Evolutionary conservation across 129 eudicot genomes (phyloP).

Genomic region (Cynara cardunculus): DNA sequence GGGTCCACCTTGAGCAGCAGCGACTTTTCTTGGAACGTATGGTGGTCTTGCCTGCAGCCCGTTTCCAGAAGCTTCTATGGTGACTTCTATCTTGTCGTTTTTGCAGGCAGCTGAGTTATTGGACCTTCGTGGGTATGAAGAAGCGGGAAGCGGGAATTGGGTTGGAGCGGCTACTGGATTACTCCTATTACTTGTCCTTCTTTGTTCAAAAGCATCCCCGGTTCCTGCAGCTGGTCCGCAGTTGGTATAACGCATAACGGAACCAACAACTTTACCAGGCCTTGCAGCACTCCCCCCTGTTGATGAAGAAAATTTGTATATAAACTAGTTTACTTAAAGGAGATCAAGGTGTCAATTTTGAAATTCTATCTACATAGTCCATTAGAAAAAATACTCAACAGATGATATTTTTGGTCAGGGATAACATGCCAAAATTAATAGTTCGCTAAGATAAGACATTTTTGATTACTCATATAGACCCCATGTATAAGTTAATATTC

Average conservation of each 20-base stretch:
- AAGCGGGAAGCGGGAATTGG: slow-evolving; percentile 62
- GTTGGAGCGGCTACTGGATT: slow-evolving; percentile 60
- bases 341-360: too few species aligned
- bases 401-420: too few species aligned
- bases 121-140: slow-evolving; percentile 72
- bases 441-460: not conserved
- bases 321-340: not conserved
- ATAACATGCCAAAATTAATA: too few species aligned
- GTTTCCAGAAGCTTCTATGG: slow-evolving; percentile 51
- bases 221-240: slow-evolving; percentile 50
- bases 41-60: slow-evolving; percentile 82
- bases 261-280: slow-evolving; percentile 82
- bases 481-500: not conserved
- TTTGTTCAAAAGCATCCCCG: slow-evolving; percentile 63
- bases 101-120: slow-evolving; percentile 48
- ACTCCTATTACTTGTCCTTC: slow-evolving; percentile 48
- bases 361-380: too few species aligned
- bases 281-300: slow-evolving; percentile 78
- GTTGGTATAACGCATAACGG: slow-evolving; percentile 61
- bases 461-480: too few species aligned
- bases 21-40: slow-evolving; percentile 69
- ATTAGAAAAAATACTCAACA: too few species aligned
- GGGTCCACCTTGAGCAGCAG: slow-evolving; percentile 80
- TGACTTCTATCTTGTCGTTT: slow-evolving; percentile 57
- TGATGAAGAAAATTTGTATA: not conserved